Base-by-base conservation (phyloP, 2,329 filamentous ascomycete species). In the Alternaria gaisen region DNA sequence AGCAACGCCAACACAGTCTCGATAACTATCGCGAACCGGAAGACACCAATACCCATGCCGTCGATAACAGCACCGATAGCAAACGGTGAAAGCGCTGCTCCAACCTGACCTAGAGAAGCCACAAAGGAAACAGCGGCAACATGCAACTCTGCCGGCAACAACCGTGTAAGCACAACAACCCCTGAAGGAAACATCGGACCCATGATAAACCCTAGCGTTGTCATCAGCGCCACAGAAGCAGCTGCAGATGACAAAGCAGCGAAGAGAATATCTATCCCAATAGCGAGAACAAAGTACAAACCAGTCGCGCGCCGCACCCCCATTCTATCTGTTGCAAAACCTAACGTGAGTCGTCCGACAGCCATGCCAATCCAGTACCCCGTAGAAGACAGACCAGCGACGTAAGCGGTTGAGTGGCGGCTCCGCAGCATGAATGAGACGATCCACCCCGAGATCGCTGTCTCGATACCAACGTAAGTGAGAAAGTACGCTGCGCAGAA, bases 341-440 rank as follows among this genome's bases (percentile, higher is more conserved):
- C 74, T 10, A 77, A 43, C 0, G 61, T 53, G 14, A 77, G 61
- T 22, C 82, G 68, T 0, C 82, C 82, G 6, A 76, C 56, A 0
- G 80, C 79, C 79, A 83, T 82, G 16, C 82, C 82, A 18, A 76
- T 69, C 78, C 81, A 83, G 66, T 82, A 84, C 0, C 77, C 77
- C 1, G 81, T 81, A 0, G 80, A 82, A 10, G 80, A 78, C 0
- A 83, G 67, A 9, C 78, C 79, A 5, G 81, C 77, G 0, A 79
- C 62, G 12, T 79, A 78, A 0, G 75, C 68, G 4, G 79, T 73
- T 0, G 77, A 71, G 41, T 79, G 70, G 5, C 81, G 80, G 14
- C 75, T 72, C 2, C 81, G 77, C 4, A 72, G 69, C 80, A 83
- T 83, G 70, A 81, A 84, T 0, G 80, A 78, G 2, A 83, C 77